Evolutionary conservation across 164 flowering plant species (phyloP).

Genomic region (Vitis rupestris): DNA sequence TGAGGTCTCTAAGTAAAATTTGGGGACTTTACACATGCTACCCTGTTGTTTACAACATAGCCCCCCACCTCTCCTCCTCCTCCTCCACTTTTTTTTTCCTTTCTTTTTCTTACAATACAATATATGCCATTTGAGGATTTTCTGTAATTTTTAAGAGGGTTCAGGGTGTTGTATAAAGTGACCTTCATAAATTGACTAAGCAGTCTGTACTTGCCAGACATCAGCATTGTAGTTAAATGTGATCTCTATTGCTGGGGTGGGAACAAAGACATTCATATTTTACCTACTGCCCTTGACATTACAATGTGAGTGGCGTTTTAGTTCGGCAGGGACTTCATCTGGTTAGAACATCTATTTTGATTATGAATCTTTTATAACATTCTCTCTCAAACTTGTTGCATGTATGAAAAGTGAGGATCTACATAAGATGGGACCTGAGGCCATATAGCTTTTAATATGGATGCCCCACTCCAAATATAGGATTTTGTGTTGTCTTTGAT

Average conservation of each 20-base stretch:
- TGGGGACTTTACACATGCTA: too few species aligned
- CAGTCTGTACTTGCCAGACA: neutral
- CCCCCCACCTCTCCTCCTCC: too few species aligned
- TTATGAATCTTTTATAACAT: neutral
- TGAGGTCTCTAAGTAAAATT: too few species aligned
- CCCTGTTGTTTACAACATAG: too few species aligned
- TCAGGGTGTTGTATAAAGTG: too few species aligned
- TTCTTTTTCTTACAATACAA: too few species aligned
- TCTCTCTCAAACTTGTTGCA: too few species aligned
- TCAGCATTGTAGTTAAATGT: neutral
- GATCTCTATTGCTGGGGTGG: neutral
- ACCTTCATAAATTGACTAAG: neutral
- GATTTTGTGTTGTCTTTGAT: neutral
- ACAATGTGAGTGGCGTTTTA: neutral
- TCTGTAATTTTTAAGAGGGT: too few species aligned
- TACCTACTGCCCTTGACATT: neutral
- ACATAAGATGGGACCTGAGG: neutral
- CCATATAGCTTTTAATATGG: neutral
- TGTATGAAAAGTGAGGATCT: too few species aligned
- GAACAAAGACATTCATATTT: neutral
- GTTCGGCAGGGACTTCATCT: neutral
- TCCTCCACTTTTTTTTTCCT: too few species aligned
- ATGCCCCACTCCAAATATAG: neutral
- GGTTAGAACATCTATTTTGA: neutral
- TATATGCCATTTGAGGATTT: too few species aligned